Evolutionary conservation across 805 yeast genomes (phyloP).

Genomic region (Schizosaccharomyces lindneri): DNA sequence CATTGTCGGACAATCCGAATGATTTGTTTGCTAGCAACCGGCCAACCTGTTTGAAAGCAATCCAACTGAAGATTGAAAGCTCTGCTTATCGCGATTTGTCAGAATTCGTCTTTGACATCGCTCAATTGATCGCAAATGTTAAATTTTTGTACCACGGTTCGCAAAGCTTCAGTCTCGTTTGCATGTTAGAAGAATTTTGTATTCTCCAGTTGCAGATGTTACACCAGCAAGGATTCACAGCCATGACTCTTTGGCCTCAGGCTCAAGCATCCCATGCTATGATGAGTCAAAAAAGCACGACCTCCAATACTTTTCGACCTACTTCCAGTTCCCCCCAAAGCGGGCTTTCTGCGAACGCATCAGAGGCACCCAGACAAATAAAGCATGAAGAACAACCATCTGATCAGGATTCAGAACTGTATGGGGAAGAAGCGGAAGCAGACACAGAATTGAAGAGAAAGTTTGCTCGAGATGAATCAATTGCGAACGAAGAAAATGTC

Average conservation of each 20-base stretch:
- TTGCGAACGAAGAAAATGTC: constrained; percentile 14
- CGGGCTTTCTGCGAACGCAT: background rate
- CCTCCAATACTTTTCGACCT: background rate
- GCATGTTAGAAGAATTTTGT: background rate
- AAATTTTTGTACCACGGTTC: background rate
- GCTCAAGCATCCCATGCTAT: background rate
- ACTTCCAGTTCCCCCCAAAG: background rate
- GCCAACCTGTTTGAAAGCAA: background rate
- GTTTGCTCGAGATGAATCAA: background rate
- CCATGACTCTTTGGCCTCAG: background rate
- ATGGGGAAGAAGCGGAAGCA: background rate
- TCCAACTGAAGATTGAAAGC: background rate
- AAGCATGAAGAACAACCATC: constrained; percentile 5
- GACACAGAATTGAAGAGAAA: background rate
- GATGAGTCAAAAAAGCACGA: background rate
- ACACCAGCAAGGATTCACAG: background rate
- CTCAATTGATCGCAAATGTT: background rate
- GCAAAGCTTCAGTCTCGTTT: background rate
- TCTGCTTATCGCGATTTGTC: background rate
- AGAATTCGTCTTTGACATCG: background rate
- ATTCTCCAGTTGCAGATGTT: background rate
- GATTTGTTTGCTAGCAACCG: background rate
- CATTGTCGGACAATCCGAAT: background rate
- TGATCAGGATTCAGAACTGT: constrained; percentile 4
- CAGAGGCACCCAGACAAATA: constrained; percentile 1